Evolutionary conservation across 1,139 yeast genomes (phyloP), one percentile per base, ranked within the genome.

Genomic region (Hansenula anomala): DNA sequence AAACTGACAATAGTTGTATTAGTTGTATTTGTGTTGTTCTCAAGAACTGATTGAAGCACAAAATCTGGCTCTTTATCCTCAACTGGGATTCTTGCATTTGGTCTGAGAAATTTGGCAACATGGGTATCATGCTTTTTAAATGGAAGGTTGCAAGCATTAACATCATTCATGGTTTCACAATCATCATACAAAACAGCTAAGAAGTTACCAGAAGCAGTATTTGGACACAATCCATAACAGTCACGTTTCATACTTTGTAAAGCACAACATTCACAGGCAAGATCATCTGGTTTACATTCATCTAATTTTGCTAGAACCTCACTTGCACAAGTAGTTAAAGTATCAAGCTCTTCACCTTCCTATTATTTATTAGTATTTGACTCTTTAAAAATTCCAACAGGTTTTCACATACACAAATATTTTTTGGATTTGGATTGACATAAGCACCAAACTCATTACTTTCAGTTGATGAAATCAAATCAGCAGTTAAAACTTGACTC

Each of bases 211-310:
- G 71, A 63, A 8, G 52, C 52, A 39, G 71, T 67, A 29, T 71
- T 71, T 17, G 75, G 75, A 49, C 78, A 73, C 40, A 73, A 55
- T 16, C 65, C 67, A 49, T 67, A 71, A 51, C 79, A 73, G 28
- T 63, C 64, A 35, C 58, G 60, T 28, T 66, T 60, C 56, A 73
- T 63, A 40, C 68, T 65, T 50, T 73, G 78, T 30, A 74, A 57
- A 10, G 78, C 78, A 56, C 78, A 73, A 48, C 80, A 73, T 45
- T 73, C 78, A 54, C 79, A 74, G 2, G 77, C 77, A 46, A 71
- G 58, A 54, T 73, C 79, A 47, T 70, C 71, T 4, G 77, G 69
- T 48, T 69, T 68, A 45, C 80, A 74, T 38, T 63, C 68, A 46
- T 71, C 75, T 35, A 73, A 59, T 44, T 60, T 67, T 30, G 61